Conservation (phyloP, 2,329 filamentous ascomycete species). For the Pseudocercospora vitis region DNA sequence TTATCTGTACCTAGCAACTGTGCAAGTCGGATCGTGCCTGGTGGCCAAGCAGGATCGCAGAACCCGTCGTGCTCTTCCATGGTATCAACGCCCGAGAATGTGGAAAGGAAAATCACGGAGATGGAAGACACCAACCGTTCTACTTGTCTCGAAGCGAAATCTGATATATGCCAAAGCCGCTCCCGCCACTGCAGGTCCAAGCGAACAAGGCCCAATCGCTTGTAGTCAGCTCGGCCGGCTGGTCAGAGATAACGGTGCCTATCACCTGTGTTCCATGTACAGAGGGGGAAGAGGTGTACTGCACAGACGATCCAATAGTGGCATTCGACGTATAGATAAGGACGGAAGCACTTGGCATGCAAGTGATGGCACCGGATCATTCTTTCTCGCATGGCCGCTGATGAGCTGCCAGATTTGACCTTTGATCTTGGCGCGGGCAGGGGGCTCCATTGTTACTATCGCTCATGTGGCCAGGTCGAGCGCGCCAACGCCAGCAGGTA, state of each 20-base stretch:
- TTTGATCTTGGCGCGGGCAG: not conserved
- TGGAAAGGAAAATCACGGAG: not conserved
- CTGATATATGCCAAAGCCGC: not conserved
- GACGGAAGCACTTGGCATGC: not conserved
- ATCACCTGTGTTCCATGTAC: not conserved
- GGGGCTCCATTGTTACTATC: not conserved
- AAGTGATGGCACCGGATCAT: not conserved
- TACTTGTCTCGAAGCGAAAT: no score
- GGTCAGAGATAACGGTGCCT: not conserved
- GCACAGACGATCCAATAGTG: not conserved
- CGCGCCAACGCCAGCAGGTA: no score
- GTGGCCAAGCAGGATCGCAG: constrained; percentile 31
- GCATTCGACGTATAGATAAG: not conserved
- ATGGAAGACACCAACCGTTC: no score
- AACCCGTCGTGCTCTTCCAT: constrained; percentile 27
- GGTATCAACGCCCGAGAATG: not conserved
- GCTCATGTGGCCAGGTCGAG: not conserved
- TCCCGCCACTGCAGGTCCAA: not conserved
- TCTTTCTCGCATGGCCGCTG: not conserved
- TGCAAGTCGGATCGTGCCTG: constrained; percentile 32
- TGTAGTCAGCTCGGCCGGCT: not conserved
- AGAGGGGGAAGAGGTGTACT: not conserved
- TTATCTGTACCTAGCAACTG: constrained; percentile 23
- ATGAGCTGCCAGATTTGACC: not conserved
- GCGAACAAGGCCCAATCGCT: not conserved